Base-by-base conservation (phyloP, 768 basidiomycete species). In the Boletus subcaerulescens region DNA sequence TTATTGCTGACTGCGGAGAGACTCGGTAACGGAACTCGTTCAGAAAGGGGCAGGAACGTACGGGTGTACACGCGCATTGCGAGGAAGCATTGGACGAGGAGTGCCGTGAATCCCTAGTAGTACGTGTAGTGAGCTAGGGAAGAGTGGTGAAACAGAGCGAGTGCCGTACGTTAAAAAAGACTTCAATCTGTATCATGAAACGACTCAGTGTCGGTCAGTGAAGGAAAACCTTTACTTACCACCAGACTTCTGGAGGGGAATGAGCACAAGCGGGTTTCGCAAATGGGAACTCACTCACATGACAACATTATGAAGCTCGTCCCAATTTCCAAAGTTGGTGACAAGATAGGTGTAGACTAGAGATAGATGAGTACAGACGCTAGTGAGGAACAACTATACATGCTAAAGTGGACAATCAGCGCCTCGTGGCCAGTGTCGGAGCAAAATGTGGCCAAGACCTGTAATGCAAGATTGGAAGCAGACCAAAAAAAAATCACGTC, bases 61-160 rank as follows among this genome's bases (percentile, higher is more conserved):
- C 79, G 61, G 43, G 64, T 73, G 73, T 77, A 83, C 1, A 84
- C 73, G 1, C 82, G 79, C 57, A 74, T 67, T 2, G 74, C 65
- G 56, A 82, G 74, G 68, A 83, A 84, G 36, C 78, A 74, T 67
- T 85, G 84, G 4, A 84, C 83, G 29, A 82, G 64, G 35, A 75
- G 68, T 7, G 76, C 78, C 14, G 79, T 83, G 29, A 82, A 64
- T 26, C 75, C 60, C 66, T 67, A 32, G 12, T 8, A 35, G 29
- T 29, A 29, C 7, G 11, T 12, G 20, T 44, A 39, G 47, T 65
- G 44, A 57, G 44, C 5, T 18, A 35, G 13, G 26, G 40, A 26
- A 20, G 24, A 18, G 15, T 26, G 31, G 3, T 12, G 26, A 26
- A 50, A 24, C 15, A 0, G 9, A 57, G 24, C 6, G 11, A 46